Conservation (phyloP, 176 grass and related monocot species). For the Cenchrus fungigraminus region DNA sequence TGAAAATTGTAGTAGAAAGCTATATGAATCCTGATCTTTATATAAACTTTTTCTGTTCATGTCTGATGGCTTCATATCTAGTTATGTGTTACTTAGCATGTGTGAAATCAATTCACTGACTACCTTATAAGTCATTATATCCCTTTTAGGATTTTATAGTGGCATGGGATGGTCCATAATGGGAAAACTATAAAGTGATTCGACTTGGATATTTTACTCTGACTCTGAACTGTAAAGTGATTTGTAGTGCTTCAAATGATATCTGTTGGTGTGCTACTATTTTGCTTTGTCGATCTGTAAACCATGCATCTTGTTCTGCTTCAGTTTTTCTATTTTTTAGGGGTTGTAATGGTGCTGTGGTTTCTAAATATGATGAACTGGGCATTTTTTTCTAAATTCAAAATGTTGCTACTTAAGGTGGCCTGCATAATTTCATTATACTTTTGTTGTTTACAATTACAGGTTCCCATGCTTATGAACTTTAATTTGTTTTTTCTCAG, state of each 20-base stretch:
- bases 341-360: not conserved
- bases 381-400: not conserved
- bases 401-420: not conserved
- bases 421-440: conserved; percentile 28
- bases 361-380: conserved; percentile 6
- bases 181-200: conserved; percentile 41
- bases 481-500: conserved; percentile 93
- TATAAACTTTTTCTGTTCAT: conserved; percentile 27
- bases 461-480: conserved; percentile 76
- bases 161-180: conserved; percentile 84
- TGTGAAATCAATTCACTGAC: conserved; percentile 13
- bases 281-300: not conserved
- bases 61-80: conserved; percentile 1
- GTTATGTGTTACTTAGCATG: not conserved
- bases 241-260: not conserved
- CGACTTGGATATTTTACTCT: not conserved
- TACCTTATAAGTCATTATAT: conserved; percentile 2
- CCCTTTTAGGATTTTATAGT: conserved; percentile 69
- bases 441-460: conserved; percentile 37
- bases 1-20: conserved; percentile 1
- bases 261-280: not conserved
- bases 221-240: not conserved
- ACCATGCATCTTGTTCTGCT: conserved; percentile 3
- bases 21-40: not conserved
- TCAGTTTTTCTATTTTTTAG: not conserved